Evolutionary conservation across 108 stramenopile genomes (phyloP).

Genomic region (Stephanodiscus minutulus): DNA sequence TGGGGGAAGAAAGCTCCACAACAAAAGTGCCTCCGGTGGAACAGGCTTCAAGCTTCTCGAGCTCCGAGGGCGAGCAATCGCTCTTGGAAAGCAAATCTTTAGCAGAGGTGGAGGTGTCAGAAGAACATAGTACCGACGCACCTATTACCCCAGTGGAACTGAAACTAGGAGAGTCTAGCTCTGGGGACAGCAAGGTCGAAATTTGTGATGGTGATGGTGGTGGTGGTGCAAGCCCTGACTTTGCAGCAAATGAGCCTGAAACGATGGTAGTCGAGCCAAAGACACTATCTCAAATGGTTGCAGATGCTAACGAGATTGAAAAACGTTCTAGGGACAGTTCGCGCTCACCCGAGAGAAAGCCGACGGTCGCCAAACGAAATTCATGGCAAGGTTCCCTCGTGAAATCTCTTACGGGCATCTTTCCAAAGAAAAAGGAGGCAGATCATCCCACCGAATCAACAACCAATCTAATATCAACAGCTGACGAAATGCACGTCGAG

Average conservation of each 20-base stretch:
- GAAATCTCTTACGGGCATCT: constrained; percentile 38
- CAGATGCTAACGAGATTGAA: constrained; percentile 44
- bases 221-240: background rate
- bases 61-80: background rate
- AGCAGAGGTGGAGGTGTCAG: background rate
- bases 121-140: background rate
- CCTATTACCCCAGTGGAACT: background rate
- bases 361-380: background rate
- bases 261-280: constrained; percentile 18
- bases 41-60: background rate
- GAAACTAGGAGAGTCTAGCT: background rate
- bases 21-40: background rate
- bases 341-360: constrained; percentile 11
- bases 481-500: constrained; percentile 2
- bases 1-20: constrained; percentile 12
- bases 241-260: background rate
- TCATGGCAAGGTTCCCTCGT: constrained; percentile 34
- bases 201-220: background rate
- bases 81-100: background rate
- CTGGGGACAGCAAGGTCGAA: constrained; percentile 3
- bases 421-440: constrained; percentile 25
- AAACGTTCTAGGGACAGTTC: constrained; percentile 15
- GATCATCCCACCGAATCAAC: constrained; percentile 1
- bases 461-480: background rate
- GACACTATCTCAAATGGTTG: constrained; percentile 38